phyloP scores from a whole-genome alignment of 2,329 filamentous ascomycete species.

The Metarhizium humberi region DNA sequence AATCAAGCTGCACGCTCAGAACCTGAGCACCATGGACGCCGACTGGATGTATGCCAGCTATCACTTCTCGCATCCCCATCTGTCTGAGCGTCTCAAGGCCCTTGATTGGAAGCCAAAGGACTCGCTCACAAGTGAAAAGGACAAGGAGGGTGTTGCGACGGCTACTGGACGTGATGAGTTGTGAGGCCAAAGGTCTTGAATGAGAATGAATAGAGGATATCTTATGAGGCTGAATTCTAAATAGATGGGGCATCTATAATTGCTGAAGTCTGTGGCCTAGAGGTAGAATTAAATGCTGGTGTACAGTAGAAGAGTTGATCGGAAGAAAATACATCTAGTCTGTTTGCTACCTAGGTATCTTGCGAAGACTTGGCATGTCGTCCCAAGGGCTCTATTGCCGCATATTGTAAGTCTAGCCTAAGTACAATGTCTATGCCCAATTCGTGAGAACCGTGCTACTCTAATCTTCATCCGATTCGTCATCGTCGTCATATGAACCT shows the following conservation, averaged over 20 bases:
- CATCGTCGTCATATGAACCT: conserved; percentile 12
- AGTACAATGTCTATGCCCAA: background rate
- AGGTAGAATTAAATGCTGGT: background rate
- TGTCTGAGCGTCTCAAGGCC: conserved; percentile 86
- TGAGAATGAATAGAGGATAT: background rate
- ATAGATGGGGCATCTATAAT: background rate
- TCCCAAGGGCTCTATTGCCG: background rate
- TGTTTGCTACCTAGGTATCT: background rate
- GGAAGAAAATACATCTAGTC: background rate
- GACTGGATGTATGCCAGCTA: conserved; percentile 98
- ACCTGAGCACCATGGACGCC: conserved; percentile 96
- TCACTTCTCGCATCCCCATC: conserved; percentile 95
- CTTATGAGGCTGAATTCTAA: background rate
- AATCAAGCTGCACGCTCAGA: conserved; percentile 97
- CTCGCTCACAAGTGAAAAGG: conserved; percentile 32
- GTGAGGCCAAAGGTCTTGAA: conserved; percentile 22
- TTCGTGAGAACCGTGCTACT: background rate
- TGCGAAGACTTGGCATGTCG: background rate
- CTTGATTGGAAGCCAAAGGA: conserved; percentile 70
- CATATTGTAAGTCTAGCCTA: background rate
- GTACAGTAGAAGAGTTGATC: background rate
- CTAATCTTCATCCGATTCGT: conserved; percentile 1
- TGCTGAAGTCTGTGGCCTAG: background rate
- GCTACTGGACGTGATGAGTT: conserved; percentile 67
- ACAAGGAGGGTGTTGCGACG: conserved; percentile 45